Conservation (phyloP, 345 rosid genomes). For the Litchi chinensis region DNA sequence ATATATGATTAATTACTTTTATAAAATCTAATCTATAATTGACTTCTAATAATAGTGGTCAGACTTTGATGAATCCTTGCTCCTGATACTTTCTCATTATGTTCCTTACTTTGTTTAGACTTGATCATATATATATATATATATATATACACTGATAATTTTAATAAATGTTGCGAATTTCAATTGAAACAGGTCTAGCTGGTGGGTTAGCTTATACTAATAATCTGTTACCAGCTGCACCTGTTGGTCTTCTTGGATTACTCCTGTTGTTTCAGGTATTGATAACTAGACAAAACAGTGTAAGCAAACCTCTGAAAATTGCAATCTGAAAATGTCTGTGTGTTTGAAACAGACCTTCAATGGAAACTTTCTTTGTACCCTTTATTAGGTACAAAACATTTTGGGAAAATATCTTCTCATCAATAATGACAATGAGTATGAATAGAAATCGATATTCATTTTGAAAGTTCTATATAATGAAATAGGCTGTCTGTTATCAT, state of each 20-base stretch:
- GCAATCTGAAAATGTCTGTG: not conserved
- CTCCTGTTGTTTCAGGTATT: constrained; percentile 71
- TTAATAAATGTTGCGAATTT: constrained; percentile 9
- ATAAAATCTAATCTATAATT: not conserved
- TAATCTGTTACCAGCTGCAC: constrained; percentile 69
- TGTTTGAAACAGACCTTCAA: not conserved
- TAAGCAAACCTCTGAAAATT: not conserved
- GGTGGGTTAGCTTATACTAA: constrained; percentile 64
- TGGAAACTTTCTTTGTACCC: not conserved
- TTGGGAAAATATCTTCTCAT: not conserved
- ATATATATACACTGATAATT: not conserved
- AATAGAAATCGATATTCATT: not conserved
- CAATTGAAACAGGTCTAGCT: constrained; percentile 51
- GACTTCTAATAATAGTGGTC: not conserved
- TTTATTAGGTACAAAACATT: not conserved
- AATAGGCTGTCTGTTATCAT: not conserved
- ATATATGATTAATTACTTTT: not conserved
- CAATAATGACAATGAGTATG: not conserved
- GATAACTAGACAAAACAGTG: not conserved
- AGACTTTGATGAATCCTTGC: not conserved
- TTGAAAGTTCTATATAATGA: not conserved
- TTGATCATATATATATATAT: not conserved
- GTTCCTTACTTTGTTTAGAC: not conserved
- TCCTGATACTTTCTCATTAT: not conserved
- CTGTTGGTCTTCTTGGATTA: constrained; percentile 66